Conservation (phyloP, 768 basidiomycete genomes). For the Candolleomyces eurysporus region DNA sequence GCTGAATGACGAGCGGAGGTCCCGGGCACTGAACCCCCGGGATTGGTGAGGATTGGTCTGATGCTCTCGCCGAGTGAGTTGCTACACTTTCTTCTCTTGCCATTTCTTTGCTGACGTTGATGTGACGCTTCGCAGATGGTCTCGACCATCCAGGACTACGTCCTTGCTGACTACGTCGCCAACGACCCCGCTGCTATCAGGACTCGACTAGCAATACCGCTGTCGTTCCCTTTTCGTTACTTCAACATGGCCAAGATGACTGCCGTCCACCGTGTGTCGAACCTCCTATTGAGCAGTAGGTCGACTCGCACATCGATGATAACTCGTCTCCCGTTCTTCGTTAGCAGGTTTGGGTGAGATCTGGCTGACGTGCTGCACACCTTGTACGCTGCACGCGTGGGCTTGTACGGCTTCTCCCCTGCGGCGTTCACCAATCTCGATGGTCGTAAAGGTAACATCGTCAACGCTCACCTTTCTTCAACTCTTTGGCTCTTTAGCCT, state of each 20-base stretch:
- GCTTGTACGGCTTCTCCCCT: conserved; percentile 33
- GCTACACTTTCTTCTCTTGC: not conserved
- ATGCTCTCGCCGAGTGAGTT: conserved; percentile 3
- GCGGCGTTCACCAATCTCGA: conserved; percentile 37
- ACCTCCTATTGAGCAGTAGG: not conserved
- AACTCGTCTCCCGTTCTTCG: conserved; percentile 13
- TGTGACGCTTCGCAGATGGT: conserved; percentile 40
- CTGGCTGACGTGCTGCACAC: conserved; percentile 38
- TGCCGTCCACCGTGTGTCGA: conserved; percentile 1
- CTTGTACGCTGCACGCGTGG: conserved; percentile 37
- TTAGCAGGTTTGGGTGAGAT: conserved; percentile 30
- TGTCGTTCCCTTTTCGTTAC: not conserved
- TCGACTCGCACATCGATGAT: not conserved
- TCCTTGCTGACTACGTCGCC: conserved; percentile 52
- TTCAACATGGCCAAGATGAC: no score
- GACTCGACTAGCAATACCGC: conserved; percentile 30
- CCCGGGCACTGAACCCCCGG: conserved; percentile 62
- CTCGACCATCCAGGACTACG: conserved; percentile 33
- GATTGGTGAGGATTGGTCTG: conserved; percentile 51
- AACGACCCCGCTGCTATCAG: conserved; percentile 52
- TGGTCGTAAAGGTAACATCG: conserved; percentile 40
- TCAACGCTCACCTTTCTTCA: conserved; percentile 43
- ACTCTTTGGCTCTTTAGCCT: conserved; percentile 42
- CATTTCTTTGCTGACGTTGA: not conserved
- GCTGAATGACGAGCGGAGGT: conserved; percentile 49